phyloP scores from a whole-genome alignment of 768 basidiomycete species.

The Phylloporus sp. region DNA sequence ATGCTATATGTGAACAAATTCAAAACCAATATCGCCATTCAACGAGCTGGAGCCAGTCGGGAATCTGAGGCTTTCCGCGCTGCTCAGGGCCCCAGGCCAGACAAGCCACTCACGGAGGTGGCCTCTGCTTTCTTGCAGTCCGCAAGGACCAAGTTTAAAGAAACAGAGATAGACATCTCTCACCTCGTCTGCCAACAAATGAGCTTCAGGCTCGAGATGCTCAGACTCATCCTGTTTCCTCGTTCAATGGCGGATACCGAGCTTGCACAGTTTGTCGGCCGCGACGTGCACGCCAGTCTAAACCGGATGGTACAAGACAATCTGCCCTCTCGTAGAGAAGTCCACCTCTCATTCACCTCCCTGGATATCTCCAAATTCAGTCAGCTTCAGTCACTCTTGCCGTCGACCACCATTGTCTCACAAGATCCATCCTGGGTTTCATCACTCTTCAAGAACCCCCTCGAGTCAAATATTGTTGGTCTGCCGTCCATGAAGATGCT shows the following conservation, averaged over 20 bases:
- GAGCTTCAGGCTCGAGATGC: conserved; percentile 57
- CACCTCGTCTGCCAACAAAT: conserved; percentile 69
- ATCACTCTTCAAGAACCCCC: conserved; percentile 52
- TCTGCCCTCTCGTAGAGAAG: conserved; percentile 52
- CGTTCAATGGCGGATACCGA: conserved; percentile 74
- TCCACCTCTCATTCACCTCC: conserved; percentile 69
- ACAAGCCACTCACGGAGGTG: conserved; percentile 79
- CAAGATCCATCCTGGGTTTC: conserved; percentile 57
- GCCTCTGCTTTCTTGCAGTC: conserved; percentile 79
- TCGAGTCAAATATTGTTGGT: conserved; percentile 72
- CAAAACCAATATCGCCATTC: conserved; percentile 62
- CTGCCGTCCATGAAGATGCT: conserved; percentile 77
- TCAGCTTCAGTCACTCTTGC: conserved; percentile 50
- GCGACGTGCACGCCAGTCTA: conserved; percentile 63
- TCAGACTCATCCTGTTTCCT: conserved; percentile 73
- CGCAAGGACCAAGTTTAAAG: conserved; percentile 65
- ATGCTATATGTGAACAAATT: conserved; percentile 73
- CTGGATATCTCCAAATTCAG: conserved; percentile 71
- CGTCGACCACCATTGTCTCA: conserved; percentile 33
- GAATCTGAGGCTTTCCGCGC: conserved; percentile 75
- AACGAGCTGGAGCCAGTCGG: conserved; percentile 69
- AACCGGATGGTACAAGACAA: conserved; percentile 55
- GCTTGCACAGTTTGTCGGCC: conserved; percentile 69
- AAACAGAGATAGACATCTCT: conserved; percentile 53
- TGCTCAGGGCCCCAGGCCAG: conserved; percentile 66